Base-by-base conservation (phyloP, 1,284 basidiomycete species). In the Microbotryum saponariae region DNA sequence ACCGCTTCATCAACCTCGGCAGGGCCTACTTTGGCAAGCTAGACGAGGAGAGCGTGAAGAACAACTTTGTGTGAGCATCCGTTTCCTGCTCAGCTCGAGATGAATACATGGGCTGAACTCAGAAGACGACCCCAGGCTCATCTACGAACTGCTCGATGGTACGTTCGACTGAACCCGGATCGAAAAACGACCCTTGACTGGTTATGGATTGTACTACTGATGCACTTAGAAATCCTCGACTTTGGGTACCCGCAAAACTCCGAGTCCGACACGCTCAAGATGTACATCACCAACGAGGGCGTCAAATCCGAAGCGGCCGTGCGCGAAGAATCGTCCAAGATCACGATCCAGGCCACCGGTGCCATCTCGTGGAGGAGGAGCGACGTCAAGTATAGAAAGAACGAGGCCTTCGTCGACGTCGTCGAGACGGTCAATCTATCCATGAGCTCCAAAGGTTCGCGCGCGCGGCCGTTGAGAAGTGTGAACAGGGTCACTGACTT, bases 211-310 rank as follows among this genome's bases (percentile, higher is more conserved):
- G 31, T 21, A 29, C 18, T 5, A 31, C 31, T 31, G 9, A 31
- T 7, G 1, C 37, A 27, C 16, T 1, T 75, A 96, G 93, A 99
- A 78, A 96, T 97, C 74, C 85, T 91, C 73, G 94, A 99, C 78
- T 98, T 97, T 78, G 94, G 96, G 48, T 98, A 94, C 77, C 94
- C 94, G n/a, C 96, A 98, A 76, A 98, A 97, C 75, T 94, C 91
- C 68, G 94, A 99, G 76, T 91, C 89, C 52, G 93, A 97, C 75
- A 96, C 94, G 6, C 80, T 98, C 51, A 98, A 98, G 78, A 88
- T 89, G 72, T 97, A 97, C 75, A 97, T 98, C 67, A 97, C 94
- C 20, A 97, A 93, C 0, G 94, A 98, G 77, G 91, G 91, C 66
- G 85, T 98, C 59, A 88, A 96, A 69, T 91, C 89, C 3, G 82